A percentile compares a stretch with the other conserved stretches of the same genome.
Evolutionary conservation across 306 rosid genomes (phyloP).

Genomic region (Fragaria nilgerrensis): DNA sequence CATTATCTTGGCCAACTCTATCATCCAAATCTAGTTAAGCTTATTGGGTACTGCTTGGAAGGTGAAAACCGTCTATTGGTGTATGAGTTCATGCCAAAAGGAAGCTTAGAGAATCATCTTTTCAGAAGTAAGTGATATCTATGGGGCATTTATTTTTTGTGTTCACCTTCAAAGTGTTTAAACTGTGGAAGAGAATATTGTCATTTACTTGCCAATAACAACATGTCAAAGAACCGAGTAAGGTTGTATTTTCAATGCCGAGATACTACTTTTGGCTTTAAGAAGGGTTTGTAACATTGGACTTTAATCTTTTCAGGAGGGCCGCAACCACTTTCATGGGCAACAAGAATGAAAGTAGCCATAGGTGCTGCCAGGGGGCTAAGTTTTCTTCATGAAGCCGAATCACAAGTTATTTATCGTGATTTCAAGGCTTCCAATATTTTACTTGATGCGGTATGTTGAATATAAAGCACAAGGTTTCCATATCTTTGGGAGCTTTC

Average conservation of each 20-base stretch:
- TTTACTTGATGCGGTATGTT: conserved; percentile 77
- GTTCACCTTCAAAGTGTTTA: conserved; percentile 4
- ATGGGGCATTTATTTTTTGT: not conserved
- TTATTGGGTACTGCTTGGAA: conserved; percentile 89
- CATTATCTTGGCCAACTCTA: conserved; percentile 86
- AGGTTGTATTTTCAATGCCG: not conserved
- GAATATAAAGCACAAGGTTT: conserved; percentile 3
- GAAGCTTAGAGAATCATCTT: conserved; percentile 93
- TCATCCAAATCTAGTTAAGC: conserved; percentile 84
- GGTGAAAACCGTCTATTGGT: conserved; percentile 88
- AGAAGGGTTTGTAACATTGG: conserved; percentile 6
- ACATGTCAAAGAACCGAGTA: not conserved
- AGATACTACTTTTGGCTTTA: conserved; percentile 5
- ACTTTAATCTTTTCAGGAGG: conserved; percentile 57
- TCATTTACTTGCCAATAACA: not conserved
- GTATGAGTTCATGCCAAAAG: conserved; percentile 92
- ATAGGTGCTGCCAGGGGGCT: conserved; percentile 94
- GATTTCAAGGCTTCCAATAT: conserved; percentile 97
- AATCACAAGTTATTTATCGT: conserved; percentile 91
- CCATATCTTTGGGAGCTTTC: not conserved
- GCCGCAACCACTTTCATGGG: conserved; percentile 87
- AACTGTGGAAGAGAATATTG: not conserved
- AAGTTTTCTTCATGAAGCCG: conserved; percentile 85
- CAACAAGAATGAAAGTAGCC: conserved; percentile 87
- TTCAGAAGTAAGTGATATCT: conserved; percentile 67